phyloP scores from a whole-genome alignment of 139 green algal species.

The Ettlia oleoabundans region DNA sequence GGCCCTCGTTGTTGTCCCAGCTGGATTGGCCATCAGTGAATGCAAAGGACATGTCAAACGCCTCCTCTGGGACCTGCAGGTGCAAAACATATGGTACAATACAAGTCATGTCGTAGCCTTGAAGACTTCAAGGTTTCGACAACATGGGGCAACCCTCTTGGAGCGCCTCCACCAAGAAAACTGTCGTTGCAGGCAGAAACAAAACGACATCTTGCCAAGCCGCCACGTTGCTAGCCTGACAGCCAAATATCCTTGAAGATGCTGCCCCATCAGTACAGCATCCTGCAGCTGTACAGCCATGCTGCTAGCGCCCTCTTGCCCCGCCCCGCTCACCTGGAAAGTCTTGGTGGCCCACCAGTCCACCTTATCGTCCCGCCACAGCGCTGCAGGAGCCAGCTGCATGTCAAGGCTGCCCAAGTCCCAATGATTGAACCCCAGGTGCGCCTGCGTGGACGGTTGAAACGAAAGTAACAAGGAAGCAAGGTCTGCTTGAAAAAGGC shows the following conservation, averaged over 20 bases:
- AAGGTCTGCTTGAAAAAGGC: background rate
- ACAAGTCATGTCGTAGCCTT: no score
- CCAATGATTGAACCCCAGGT: constrained; percentile 46
- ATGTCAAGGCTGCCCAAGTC: background rate
- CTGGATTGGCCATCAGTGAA: constrained; percentile 40
- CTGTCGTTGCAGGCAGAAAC: no score
- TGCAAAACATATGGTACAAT: background rate
- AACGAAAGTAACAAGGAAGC: background rate
- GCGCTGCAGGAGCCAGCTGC: constrained; percentile 4
- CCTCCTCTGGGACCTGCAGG: constrained; percentile 24
- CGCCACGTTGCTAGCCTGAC: no score
- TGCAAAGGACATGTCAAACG: constrained; percentile 46
- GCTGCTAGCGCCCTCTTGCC: no score
- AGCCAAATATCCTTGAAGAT: no score
- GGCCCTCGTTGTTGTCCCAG: constrained; percentile 56
- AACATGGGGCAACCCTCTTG: no score
- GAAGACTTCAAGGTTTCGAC: no score
- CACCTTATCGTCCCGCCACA: constrained; percentile 27
- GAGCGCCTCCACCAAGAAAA: no score
- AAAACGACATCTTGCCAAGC: no score
- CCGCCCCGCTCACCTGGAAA: constrained; percentile 18
- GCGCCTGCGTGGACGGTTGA: background rate
- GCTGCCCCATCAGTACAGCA: no score
- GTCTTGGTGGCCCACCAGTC: constrained; percentile 39
- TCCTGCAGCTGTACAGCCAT: no score